Percentiles rank a stretch among this genome's conserved stretches.
phyloP scores from a whole-genome alignment of 768 basidiomycete species.

The Tricholoma saponaceum region DNA sequence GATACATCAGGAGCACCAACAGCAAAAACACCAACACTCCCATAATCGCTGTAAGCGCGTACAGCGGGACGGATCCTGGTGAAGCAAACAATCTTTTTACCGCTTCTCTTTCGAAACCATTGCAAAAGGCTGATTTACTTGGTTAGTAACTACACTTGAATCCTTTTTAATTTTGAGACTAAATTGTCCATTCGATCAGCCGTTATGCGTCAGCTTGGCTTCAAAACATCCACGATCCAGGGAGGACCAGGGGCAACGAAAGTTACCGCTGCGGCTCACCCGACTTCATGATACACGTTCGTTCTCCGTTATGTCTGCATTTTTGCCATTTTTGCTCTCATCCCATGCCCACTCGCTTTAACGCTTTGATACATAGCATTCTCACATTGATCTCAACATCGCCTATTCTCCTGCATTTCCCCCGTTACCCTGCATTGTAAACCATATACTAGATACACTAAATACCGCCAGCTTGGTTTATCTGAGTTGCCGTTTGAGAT shows the following conservation, averaged over 20 bases:
- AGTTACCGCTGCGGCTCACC: constrained; percentile 38
- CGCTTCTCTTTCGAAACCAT: constrained; percentile 82
- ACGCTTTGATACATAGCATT: constrained; percentile 34
- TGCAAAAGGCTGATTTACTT: constrained; percentile 84
- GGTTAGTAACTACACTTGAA: constrained; percentile 27
- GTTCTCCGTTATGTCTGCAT: constrained; percentile 24
- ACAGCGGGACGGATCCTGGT: constrained; percentile 65
- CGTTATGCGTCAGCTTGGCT: constrained; percentile 83
- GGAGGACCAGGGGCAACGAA: constrained; percentile 49
- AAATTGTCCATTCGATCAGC: constrained; percentile 21
- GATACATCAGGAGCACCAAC: constrained; percentile 96
- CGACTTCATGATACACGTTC: constrained; percentile 30
- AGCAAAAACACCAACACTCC: constrained; percentile 93
- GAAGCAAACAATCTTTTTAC: constrained; percentile 70
- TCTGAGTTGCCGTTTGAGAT: background rate
- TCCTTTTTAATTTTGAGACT: constrained; percentile 4
- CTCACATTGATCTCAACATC: constrained; percentile 29
- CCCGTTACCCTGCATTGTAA: constrained; percentile 40
- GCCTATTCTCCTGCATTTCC: constrained; percentile 30
- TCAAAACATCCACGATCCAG: constrained; percentile 78
- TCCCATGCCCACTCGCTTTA: constrained; percentile 26
- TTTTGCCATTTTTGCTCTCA: constrained; percentile 24
- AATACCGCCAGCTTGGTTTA: constrained; percentile 13
- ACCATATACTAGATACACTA: constrained; percentile 34
- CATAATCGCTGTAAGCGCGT: constrained; percentile 88